These are phyloP conservation scores for Trametes coccinea DNA, from an alignment of 768 basidiomycete genomes.

Conservation along the genomic window DNA sequence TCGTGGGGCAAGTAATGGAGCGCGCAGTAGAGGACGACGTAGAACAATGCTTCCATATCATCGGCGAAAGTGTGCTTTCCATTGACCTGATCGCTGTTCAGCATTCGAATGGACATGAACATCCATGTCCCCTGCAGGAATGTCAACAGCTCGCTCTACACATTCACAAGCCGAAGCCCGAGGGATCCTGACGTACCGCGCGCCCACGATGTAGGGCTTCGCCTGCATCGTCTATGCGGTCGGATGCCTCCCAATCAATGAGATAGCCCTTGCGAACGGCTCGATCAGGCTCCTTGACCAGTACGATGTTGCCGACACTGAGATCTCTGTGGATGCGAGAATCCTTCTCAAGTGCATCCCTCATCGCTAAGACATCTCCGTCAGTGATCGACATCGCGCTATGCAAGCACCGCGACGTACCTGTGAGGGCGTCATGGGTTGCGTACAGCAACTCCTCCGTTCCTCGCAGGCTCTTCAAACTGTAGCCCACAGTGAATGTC, in stretches of 20 bases:
- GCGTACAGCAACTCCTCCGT: constrained; percentile 9
- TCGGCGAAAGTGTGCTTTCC: background rate
- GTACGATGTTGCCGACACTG: constrained; percentile 12
- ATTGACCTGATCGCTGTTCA: background rate
- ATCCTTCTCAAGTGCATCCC: constrained; percentile 1
- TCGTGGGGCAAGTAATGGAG: too few species aligned
- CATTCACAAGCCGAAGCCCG: background rate
- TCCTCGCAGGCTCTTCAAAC: background rate
- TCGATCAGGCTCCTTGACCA: background rate
- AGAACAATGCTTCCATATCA: constrained; percentile 16
- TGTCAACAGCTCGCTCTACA: too few species aligned
- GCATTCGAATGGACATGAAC: background rate
- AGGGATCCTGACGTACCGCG: background rate
- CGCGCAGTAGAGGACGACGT: constrained; percentile 13
- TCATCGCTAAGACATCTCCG: constrained; percentile 6
- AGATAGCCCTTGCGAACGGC: constrained; percentile 2
- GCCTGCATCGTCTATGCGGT: background rate
- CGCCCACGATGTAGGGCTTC: background rate
- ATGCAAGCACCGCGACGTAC: background rate
- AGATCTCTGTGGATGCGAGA: constrained; percentile 8
- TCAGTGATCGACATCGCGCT: background rate
- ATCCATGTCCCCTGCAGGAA: constrained; percentile 12
- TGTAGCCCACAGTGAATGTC: background rate
- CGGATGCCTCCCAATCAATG: constrained; percentile 14
- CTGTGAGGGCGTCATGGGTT: background rate